These are phyloP conservation scores for Leccinum broughii DNA, from an alignment of 768 basidiomycete species.

Conservation along the genomic window DNA sequence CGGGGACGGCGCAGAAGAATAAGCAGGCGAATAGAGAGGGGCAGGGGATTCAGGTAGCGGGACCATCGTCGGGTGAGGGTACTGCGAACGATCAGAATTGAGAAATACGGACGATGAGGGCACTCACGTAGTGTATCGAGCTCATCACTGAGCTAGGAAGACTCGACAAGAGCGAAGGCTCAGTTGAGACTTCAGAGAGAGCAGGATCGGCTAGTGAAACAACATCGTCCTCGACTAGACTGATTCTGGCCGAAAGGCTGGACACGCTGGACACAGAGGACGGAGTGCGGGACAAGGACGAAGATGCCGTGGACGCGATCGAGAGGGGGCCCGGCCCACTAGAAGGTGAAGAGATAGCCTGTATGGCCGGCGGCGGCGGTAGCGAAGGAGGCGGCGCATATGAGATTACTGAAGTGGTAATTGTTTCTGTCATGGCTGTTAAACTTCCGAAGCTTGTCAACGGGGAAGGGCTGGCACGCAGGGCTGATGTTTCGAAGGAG, in stretches of 20 bases:
- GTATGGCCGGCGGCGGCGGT: constrained; percentile 1
- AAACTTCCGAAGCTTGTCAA: constrained; percentile 33
- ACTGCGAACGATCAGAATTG: constrained; percentile 20
- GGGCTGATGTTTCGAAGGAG: constrained; percentile 74
- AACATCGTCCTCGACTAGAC: constrained; percentile 34
- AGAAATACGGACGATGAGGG: neutral
- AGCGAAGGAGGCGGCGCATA: neutral
- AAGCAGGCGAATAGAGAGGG: constrained; percentile 28
- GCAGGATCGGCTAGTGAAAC: constrained; percentile 21
- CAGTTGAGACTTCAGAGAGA: constrained; percentile 46
- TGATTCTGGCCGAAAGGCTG: constrained; percentile 42
- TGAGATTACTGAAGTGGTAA: constrained; percentile 26
- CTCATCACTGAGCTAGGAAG: constrained; percentile 25
- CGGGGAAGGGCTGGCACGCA: constrained; percentile 57
- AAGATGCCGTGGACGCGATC: constrained; percentile 34
- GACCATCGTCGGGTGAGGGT: constrained; percentile 33
- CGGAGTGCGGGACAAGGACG: constrained; percentile 38
- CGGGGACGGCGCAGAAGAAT: constrained; percentile 44
- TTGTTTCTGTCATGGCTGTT: constrained; percentile 37
- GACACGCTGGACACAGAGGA: constrained; percentile 43
- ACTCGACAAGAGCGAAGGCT: constrained; percentile 58
- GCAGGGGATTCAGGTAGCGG: constrained; percentile 30
- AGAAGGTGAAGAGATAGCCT: constrained; percentile 33
- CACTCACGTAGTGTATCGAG: constrained; percentile 39
- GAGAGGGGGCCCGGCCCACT: constrained; percentile 32